Evolutionary conservation across 805 yeast species (phyloP), one percentile per base, ranked within the genome.

Genomic region (Starmerella sp.): DNA sequence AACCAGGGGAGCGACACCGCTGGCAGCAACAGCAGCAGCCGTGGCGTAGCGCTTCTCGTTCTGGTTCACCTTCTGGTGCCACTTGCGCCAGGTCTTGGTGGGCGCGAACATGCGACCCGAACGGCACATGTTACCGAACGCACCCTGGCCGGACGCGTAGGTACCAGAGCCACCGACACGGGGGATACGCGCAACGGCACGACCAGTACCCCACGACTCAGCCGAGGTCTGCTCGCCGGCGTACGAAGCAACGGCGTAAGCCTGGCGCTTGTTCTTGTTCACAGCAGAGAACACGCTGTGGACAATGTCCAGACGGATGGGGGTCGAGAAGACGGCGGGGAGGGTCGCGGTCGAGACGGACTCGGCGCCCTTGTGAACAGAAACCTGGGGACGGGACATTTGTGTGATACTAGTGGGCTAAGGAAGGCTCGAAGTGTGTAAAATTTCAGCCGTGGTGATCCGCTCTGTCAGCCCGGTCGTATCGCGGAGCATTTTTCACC

Each of bases 81-180:
- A 93, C 81, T 84, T 91, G 86, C 98, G 89, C 98, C 98, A 93
- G 78, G 95, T 90, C 84, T 93, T 93, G 78, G 98, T 93, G 77
- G 98, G 98, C 78, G 98, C 97, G 74, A 93, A 93, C 97, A 93
- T 93, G 80, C 98, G 95, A 82, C 98, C 98, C 77, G 97, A 97
- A 80, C 98, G 91, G 84, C 98, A 93, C 98, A 93, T 93, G 93
- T 93, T 93, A 85, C 98, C 98, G 84, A 93, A 93, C 75, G 98
- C 98, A 77, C 89, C 98, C 80, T 93, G 98, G 77, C 98, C 98
- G 66, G 97, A 81, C 81, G 98, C 90, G 95, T 89, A 96, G 76
- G 98, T 93, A 86, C 98, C 98, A 76, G 95, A 90, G 82, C 98
- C 98, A 80, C 96, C 96, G 75, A 93, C 97, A 84, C 98, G 90